Base-by-base conservation (phyloP, 306 rosid genomes). In the Pyrus pyrifolia region DNA sequence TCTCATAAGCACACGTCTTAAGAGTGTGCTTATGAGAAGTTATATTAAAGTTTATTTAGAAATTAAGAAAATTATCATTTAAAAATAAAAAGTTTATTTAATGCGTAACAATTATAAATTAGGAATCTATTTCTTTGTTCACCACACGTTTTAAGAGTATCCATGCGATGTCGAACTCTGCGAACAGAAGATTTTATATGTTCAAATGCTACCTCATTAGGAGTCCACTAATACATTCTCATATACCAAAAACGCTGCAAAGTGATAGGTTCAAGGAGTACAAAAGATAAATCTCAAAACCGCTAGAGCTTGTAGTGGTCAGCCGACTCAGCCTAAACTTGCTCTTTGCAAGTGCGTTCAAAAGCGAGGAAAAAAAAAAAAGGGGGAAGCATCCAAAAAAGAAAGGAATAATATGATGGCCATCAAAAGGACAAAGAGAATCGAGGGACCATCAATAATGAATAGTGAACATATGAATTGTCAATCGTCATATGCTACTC, bases 341-440 rank as follows among this genome's bases (percentile, higher is more conserved):
- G 35, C 30, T 21, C 69, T 61, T 73, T 68, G 68, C 76, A 73
- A 84, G 85, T 84, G 91, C 87, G 80, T 81, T 82, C 63, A 60
- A 86, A 85, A 84, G 90, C 40, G 81, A 66, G 68, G 53, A 23
- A 23, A 23, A 75, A 19, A 19, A 19, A n/a, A 68, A 74, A 46
- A 73, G 69, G 68, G 65, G 25, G 75, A 75, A 72, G 88, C 89
- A 85, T 80, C 76, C 51, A 67, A 83, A 82, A 61, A 74, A 79
- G 76, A 79, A 46, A 46, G 65, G 81, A 79, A 85, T 77, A 70
- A 73, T 57, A 55, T 80, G 73, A 40, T 71, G 44, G 80, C 38
- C 67, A 81, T 71, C 25, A 40, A 77, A 60, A 74, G 33, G 77
- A 80, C 74, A 80, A 80, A 79, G 44, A 44, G 57, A 73, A 82